phyloP scores from a whole-genome alignment of 164 flowering plant genomes.

The Stephania cephalantha region DNA sequence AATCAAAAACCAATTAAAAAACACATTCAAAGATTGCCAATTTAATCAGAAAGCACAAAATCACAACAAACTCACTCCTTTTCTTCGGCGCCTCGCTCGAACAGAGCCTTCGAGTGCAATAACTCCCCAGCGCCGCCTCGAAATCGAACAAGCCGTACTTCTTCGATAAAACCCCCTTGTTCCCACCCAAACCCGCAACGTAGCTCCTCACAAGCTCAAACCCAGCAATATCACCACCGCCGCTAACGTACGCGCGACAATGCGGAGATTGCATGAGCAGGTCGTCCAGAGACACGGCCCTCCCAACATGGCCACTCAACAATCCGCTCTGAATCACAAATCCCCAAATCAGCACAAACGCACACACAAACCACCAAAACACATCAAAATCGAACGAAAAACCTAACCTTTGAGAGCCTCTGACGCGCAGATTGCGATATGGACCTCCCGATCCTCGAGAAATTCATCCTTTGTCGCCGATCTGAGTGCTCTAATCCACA shows the following conservation, averaged over 20 bases:
- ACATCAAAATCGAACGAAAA: conserved; percentile 4
- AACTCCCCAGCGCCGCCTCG: conserved; percentile 35
- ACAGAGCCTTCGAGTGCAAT: conserved; percentile 41
- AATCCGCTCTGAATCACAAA: conserved; percentile 12
- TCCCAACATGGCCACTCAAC: conserved; percentile 24
- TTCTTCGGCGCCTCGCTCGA: conserved; percentile 71
- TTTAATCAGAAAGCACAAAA: background rate
- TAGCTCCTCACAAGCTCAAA: conserved; percentile 53
- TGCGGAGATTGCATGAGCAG: conserved; percentile 7
- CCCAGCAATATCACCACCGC: conserved; percentile 18
- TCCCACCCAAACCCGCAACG: conserved; percentile 42
- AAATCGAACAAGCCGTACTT: conserved; percentile 28
- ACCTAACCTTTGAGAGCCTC: conserved; percentile 22
- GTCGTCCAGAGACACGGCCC: conserved; percentile 22
- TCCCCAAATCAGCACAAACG: background rate
- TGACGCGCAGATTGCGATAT: conserved; percentile 30
- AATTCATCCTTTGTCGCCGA: conserved; percentile 25
- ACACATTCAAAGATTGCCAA: background rate
- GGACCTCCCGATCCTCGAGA: conserved; percentile 38
- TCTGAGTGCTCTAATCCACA: conserved; percentile 4
- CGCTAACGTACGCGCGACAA: conserved; percentile 8
- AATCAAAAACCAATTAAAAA: background rate
- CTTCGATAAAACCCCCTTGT: conserved; percentile 17
- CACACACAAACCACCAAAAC: background rate
- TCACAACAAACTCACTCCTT: conserved; percentile 44